Evolutionary conservation across 129 eudicot genomes (phyloP).

Genomic region (Kitagawia praeruptora): DNA sequence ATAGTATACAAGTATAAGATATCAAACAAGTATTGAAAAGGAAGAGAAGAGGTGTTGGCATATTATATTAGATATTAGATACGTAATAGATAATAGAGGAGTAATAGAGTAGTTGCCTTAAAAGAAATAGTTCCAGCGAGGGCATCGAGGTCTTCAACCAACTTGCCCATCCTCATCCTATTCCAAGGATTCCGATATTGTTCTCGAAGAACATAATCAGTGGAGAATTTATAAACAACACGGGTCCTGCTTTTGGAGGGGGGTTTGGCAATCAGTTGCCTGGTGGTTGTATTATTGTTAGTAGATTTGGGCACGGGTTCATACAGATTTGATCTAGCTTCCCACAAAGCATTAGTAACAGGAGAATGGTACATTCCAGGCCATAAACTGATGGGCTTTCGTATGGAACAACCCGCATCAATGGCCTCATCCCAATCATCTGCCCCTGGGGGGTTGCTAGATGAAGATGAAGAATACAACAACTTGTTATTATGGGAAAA

Average conservation of each 20-base stretch:
- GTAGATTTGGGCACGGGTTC: constrained; percentile 23
- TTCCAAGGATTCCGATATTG: constrained; percentile 98
- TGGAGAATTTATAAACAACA: constrained; percentile 49
- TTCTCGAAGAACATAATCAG: constrained; percentile 67
- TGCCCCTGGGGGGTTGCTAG: constrained; percentile 10
- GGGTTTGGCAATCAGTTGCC: constrained; percentile 26
- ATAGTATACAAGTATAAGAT: no score
- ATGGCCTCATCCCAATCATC: constrained; percentile 26
- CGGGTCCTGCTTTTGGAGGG: constrained; percentile 73
- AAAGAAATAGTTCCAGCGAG: constrained; percentile 90
- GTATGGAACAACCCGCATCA: constrained; percentile 67
- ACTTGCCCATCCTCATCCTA: constrained; percentile 69
- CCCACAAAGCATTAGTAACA: constrained; percentile 94
- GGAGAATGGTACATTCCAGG: constrained; percentile 98
- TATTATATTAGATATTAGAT: no score
- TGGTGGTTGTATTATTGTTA: constrained; percentile 5
- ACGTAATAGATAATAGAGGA: no score
- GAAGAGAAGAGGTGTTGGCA: no score
- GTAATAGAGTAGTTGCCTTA: constrained; percentile 26
- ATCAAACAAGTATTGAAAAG: no score
- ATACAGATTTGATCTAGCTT: constrained; percentile 60
- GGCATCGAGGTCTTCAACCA: constrained; percentile 98
- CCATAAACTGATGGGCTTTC: constrained; percentile 85
- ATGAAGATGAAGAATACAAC: constrained; percentile 17
- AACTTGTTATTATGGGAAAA: constrained; percentile 8